phyloP scores from a whole-genome alignment of 2,329 filamentous ascomycete genomes.

The Botrytis deweyae region DNA sequence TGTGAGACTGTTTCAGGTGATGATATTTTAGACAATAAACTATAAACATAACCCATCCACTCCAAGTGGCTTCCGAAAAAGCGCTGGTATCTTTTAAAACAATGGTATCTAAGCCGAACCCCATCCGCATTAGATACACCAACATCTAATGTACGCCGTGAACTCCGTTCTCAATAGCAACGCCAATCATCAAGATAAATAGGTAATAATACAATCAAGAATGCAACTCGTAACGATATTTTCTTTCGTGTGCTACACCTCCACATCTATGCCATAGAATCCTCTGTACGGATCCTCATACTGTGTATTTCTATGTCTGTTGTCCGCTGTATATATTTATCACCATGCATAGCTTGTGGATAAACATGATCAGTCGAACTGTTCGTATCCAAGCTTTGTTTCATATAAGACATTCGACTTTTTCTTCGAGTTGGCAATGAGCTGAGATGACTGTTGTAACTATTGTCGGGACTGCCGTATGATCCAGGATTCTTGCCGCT shows the following conservation, averaged over 20 bases:
- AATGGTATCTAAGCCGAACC: neutral
- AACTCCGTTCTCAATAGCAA: neutral
- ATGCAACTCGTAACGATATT: neutral
- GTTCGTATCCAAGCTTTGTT: neutral
- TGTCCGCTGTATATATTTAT: slow-evolving; percentile 16
- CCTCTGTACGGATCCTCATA: neutral
- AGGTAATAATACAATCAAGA: neutral
- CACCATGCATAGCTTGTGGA: neutral
- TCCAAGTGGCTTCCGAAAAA: neutral
- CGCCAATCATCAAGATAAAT: neutral
- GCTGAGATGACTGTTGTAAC: slow-evolving; percentile 1
- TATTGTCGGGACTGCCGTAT: neutral
- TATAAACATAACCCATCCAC: neutral
- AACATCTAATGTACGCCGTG: neutral
- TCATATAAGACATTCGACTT: slow-evolving; percentile 8
- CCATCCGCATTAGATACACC: neutral
- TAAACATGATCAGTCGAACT: neutral
- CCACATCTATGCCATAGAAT: neutral
- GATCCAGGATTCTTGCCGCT: neutral
- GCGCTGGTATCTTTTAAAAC: neutral
- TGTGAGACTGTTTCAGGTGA: neutral
- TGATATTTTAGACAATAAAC: neutral
- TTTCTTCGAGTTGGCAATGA: slow-evolving; percentile 2
- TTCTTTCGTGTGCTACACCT: neutral
- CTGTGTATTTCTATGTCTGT: slow-evolving; percentile 19